Evolutionary conservation across 306 rosid genomes (phyloP).

Genomic region (Boehmeria nivea): DNA sequence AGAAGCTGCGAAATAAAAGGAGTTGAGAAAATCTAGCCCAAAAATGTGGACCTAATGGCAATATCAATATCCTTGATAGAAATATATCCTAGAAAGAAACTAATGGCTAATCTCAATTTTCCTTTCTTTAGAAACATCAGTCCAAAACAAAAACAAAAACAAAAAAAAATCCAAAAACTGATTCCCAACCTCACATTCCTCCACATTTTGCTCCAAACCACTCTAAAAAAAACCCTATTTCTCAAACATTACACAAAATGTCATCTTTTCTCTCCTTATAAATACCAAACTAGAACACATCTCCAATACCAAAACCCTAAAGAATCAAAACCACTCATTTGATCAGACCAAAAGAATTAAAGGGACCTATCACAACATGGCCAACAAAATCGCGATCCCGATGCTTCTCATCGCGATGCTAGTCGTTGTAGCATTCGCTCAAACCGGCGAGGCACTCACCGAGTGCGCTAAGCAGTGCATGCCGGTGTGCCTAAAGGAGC

Average conservation of each 20-base stretch:
- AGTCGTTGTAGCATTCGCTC: conserved; percentile 12
- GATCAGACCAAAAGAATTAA: neutral
- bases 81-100: neutral
- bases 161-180: too few relatives aligned
- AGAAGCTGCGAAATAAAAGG: too few relatives aligned
- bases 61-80: too few relatives aligned
- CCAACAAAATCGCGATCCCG: neutral
- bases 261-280: neutral
- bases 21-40: too few relatives aligned
- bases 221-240: conserved; percentile 5
- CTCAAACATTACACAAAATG: neutral
- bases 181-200: conserved; percentile 3
- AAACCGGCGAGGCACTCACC: conserved; percentile 17
- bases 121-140: neutral
- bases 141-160: neutral
- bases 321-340: neutral
- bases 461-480: conserved; percentile 38
- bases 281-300: neutral
- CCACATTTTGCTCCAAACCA: conserved; percentile 22
- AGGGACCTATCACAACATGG: neutral
- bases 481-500: conserved; percentile 47
- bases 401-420: conserved; percentile 20
- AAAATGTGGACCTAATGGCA: too few relatives aligned
- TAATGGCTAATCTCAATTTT: neutral
- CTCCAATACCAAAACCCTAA: neutral